Evolutionary conservation across 768 basidiomycete species (phyloP).

Genomic region (Pilatotrama ljubarskyi): DNA sequence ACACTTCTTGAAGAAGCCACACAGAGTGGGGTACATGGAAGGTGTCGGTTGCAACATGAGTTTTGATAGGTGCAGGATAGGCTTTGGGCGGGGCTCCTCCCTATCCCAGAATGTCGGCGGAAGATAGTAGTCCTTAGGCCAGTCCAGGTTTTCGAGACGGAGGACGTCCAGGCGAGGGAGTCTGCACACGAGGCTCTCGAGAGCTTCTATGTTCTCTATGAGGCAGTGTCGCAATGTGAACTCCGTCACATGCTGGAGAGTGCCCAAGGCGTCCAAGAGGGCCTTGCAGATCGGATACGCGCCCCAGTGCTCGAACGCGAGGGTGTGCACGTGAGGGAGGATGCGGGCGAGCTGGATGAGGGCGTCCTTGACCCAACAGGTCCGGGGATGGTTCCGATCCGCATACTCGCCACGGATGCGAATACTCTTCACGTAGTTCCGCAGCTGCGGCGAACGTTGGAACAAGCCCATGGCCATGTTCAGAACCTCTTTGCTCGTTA

Average conservation of each 20-base stretch:
- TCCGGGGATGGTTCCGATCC: background rate
- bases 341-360: background rate
- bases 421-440: too few species aligned
- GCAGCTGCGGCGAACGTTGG: too few species aligned
- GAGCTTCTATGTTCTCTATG: background rate
- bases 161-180: background rate
- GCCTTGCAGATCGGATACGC: background rate
- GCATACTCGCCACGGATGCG: too few species aligned
- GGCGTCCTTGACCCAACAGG: background rate
- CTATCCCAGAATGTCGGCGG: too few species aligned
- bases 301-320: background rate
- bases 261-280: background rate
- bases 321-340: background rate
- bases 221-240: background rate
- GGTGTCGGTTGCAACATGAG: too few species aligned
- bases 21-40: too few species aligned
- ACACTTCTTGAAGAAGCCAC: too few species aligned
- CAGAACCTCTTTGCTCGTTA: too few species aligned
- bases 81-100: too few species aligned
- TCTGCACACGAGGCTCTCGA: background rate
- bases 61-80: too few species aligned
- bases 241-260: background rate
- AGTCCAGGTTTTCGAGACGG: background rate
- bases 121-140: background rate
- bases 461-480: too few species aligned